Percentiles rank a stretch among this genome's conserved stretches.
Evolutionary conservation across 169 alveolate genomes (phyloP).

Genomic region (Besnoitia besnoiti): DNA sequence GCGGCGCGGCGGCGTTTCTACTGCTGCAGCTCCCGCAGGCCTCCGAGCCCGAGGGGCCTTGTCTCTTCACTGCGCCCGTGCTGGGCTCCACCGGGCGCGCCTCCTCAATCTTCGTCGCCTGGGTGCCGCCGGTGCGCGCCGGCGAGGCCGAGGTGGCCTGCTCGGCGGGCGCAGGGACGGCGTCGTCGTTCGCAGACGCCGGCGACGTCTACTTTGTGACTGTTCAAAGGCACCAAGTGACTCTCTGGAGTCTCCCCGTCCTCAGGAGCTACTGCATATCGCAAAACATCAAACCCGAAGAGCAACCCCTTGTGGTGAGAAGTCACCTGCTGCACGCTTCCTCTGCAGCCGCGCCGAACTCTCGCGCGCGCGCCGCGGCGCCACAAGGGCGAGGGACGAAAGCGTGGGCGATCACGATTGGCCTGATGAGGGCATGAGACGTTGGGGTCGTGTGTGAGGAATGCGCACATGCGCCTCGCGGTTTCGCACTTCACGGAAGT

Average conservation of each 20-base stretch:
- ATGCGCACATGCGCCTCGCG: too few species aligned
- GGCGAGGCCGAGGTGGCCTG: background rate
- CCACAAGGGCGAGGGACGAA: background rate
- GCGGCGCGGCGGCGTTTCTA: constrained; percentile 16
- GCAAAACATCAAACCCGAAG: background rate
- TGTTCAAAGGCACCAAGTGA: background rate
- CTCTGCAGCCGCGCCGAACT: background rate
- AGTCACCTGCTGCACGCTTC: too few species aligned
- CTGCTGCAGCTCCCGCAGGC: constrained; percentile 32
- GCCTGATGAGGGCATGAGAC: background rate
- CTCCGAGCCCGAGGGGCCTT: background rate
- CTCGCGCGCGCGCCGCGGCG: background rate
- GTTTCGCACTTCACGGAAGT: too few species aligned
- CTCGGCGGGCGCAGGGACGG: background rate
- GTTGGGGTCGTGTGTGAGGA: background rate
- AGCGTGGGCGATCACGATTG: background rate
- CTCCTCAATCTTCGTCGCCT: background rate
- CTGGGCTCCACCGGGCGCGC: too few species aligned
- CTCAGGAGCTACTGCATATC: constrained; percentile 10
- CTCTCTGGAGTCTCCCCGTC: constrained; percentile 32
- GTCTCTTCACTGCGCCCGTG: too few species aligned
- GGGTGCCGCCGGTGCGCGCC: background rate
- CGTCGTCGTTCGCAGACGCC: background rate
- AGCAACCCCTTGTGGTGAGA: constrained; percentile 20
- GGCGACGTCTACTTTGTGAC: constrained; percentile 12